phyloP scores from a whole-genome alignment of 495 filamentous ascomycete genomes.

The Glonium stellatum region DNA sequence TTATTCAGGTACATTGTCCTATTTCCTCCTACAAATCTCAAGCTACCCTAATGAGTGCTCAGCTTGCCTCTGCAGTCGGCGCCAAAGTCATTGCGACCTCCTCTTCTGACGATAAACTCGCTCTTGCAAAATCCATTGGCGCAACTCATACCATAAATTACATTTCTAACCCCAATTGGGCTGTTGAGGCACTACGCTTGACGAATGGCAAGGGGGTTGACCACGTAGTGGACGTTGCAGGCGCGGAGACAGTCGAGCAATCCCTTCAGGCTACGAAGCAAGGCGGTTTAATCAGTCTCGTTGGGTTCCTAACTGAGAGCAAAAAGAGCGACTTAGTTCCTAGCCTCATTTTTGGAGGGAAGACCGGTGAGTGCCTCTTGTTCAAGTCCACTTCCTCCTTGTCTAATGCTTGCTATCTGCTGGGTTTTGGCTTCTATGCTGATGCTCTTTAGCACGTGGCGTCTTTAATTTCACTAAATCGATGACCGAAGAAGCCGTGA shows the following conservation, averaged over 20 bases:
- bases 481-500: slow-evolving; percentile 47
- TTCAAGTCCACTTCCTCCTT: too few species aligned
- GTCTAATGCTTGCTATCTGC: too few species aligned
- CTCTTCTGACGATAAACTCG: slow-evolving; percentile 34
- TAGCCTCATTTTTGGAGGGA: slow-evolving; percentile 8
- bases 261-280: neutral
- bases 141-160: slow-evolving; percentile 41
- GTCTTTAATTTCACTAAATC: slow-evolving; percentile 32
- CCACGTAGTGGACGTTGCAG: slow-evolving; percentile 13
- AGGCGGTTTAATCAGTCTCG: slow-evolving; percentile 7
- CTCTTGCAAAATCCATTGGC: slow-evolving; percentile 40
- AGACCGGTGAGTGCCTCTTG: slow-evolving; percentile 6
- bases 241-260: slow-evolving; percentile 15
- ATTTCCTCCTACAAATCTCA: too few species aligned
- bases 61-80: slow-evolving; percentile 25
- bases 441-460: slow-evolving; percentile 4
- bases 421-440: too few species aligned
- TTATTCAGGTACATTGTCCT: slow-evolving; percentile 22
- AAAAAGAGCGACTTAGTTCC: slow-evolving; percentile 7
- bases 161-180: slow-evolving; percentile 5
- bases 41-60: too few species aligned
- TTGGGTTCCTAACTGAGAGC: slow-evolving; percentile 13
- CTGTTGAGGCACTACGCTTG: slow-evolving; percentile 8
- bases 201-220: slow-evolving; percentile 17
- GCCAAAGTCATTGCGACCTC: slow-evolving; percentile 40